A percentile compares a stretch with the other conserved stretches of the same genome.
These are phyloP conservation scores for Lodderomyces elongisporus DNA, from an alignment of 1,139 yeast species.

Conservation along the genomic window DNA sequence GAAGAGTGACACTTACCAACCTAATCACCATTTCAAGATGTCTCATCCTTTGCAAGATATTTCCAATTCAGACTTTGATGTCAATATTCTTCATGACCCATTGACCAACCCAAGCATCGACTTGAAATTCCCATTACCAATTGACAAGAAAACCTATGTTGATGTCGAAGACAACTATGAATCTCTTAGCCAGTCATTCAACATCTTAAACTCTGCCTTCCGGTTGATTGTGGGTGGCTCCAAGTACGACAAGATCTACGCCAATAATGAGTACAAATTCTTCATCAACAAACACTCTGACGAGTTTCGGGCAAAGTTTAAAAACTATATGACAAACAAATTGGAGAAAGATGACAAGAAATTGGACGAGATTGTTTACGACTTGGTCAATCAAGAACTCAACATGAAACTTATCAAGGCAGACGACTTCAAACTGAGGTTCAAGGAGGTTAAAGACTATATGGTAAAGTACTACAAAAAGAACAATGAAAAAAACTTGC, in stretches of 20 bases:
- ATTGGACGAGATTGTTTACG: constrained; percentile 36
- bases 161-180: constrained; percentile 27
- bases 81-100: constrained; percentile 38
- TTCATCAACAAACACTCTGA: constrained; percentile 31
- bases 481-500: constrained; percentile 37
- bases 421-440: constrained; percentile 30
- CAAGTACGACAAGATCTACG: constrained; percentile 29
- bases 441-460: constrained; percentile 34
- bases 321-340: constrained; percentile 29
- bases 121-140: constrained; percentile 39
- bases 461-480: constrained; percentile 36
- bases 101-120: constrained; percentile 27
- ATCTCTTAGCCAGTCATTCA: constrained; percentile 21
- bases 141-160: constrained; percentile 29
- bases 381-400: constrained; percentile 36
- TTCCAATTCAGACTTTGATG: constrained; percentile 22
- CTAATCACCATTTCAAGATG: too few species aligned
- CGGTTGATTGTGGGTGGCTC: constrained; percentile 24
- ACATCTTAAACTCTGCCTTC: constrained; percentile 29
- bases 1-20: too few species aligned
- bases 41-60: constrained; percentile 7
- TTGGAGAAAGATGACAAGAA: constrained; percentile 29
- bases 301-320: constrained; percentile 26
- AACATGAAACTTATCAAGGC: constrained; percentile 37
- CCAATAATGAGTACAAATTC: constrained; percentile 31